Conservation (phyloP, 306 rosid genomes). For the Cicer pinnatifidum region DNA sequence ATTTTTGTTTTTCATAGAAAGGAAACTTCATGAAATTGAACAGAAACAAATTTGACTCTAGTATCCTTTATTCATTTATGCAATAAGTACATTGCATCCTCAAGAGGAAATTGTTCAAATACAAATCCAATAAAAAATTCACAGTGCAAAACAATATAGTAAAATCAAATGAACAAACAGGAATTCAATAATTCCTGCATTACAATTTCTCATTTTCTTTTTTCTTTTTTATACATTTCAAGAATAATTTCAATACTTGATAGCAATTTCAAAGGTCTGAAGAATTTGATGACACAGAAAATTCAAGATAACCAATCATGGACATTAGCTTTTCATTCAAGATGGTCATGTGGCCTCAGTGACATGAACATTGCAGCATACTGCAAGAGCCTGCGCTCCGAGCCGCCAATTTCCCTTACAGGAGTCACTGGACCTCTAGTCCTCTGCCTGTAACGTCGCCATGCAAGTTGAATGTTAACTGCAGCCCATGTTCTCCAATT, state of each 20-base stretch:
- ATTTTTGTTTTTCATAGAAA: background rate
- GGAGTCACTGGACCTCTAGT: constrained; percentile 80
- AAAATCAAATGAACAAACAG: constrained; percentile 12
- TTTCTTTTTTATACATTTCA: constrained; percentile 8
- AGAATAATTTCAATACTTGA: constrained; percentile 18
- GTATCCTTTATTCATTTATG: background rate
- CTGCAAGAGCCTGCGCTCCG: constrained; percentile 74
- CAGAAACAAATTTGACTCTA: background rate
- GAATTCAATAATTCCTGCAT: constrained; percentile 10
- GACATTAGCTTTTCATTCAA: constrained; percentile 58
- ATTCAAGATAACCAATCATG: constrained; percentile 37
- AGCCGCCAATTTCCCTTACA: constrained; percentile 53
- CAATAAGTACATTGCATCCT: background rate
- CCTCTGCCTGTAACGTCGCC: constrained; percentile 84
- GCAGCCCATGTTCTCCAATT: constrained; percentile 99
- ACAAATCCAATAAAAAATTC: constrained; percentile 1
- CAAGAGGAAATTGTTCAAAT: constrained; percentile 25
- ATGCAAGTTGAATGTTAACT: constrained; percentile 86
- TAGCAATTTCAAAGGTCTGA: constrained; percentile 25
- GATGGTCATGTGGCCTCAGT: constrained; percentile 94
- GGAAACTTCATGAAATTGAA: constrained; percentile 10
- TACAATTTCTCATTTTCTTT: background rate
- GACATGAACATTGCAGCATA: constrained; percentile 99
- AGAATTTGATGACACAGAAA: background rate
- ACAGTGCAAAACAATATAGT: background rate